Evolutionary conservation across 2,329 filamentous ascomycete species (phyloP), one percentile per base, ranked within the genome.

Genomic region (Xylariaceae sp.): DNA sequence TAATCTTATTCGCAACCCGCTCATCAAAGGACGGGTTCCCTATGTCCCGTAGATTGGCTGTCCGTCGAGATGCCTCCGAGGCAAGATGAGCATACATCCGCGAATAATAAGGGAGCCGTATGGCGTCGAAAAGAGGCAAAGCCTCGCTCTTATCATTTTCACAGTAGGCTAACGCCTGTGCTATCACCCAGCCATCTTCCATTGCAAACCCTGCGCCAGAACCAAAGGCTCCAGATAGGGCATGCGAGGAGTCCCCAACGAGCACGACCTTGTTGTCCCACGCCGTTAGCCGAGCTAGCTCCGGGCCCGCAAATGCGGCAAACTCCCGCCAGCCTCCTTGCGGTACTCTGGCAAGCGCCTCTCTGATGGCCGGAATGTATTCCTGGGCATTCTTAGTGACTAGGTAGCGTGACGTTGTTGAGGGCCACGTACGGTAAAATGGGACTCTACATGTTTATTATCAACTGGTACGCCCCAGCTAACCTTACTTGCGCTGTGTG

Each of bases 201-300:
- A 76, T 65, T 1, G 73, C 74, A n/a, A 76, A 76, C 0, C 73
- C 74, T 0, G 74, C 73, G 0, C 74, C 74, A 0, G 74, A 72
- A 0, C 74, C 74, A 41, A 77, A 77, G 0, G 73, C 73, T 0
- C 79, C 79, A 0, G 79, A 81, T 0, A 83, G 71, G 0, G 81
- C 79, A 64, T 85, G 82, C 1, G 80, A 83, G 0, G 81, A 77
- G 59, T 85, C 81, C 7, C 81, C 82, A 0, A 84, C 75, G 3
- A 84, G 72, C 5, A 78, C 81, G 2, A 83, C 62, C 49, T 75
- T 76, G 42, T 75, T 67, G 70, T 75, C 52, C 65, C 65, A 80
- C 2, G 69, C 74, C 1, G 67, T 74, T 2, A 80, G 65, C 2
- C 67, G 67, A 7, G 71, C 59, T 18, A 81, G 61, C 37, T 77